Percentiles rank a stretch among this genome's conserved stretches.
Evolutionary conservation across 805 yeast species (phyloP).

Genomic region (Candida pseudoglaebosa): DNA sequence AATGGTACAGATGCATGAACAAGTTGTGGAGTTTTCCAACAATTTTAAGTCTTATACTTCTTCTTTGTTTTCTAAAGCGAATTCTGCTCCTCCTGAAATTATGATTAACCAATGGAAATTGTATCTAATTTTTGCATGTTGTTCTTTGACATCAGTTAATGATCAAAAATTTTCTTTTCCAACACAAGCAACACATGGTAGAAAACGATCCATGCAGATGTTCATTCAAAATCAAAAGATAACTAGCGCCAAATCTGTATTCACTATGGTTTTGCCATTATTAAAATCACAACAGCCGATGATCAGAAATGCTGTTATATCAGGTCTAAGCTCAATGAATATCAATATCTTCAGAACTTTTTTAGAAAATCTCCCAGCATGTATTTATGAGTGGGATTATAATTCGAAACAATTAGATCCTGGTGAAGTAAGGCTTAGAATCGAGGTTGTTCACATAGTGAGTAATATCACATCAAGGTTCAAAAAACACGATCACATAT

Average conservation of each 20-base stretch:
- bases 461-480: conserved; percentile 65
- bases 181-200: conserved; percentile 52
- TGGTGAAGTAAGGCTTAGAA: conserved; percentile 48
- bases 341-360: conserved; percentile 83
- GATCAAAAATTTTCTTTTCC: conserved; percentile 70
- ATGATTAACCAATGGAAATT: conserved; percentile 85
- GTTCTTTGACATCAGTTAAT: conserved; percentile 83
- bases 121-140: conserved; percentile 85
- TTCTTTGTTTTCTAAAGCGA: conserved; percentile 31
- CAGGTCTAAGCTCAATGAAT: conserved; percentile 85
- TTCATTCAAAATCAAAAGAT: conserved; percentile 87
- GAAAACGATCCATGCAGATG: conserved; percentile 75
- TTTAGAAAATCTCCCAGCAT: conserved; percentile 67
- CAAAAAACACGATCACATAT: conserved; percentile 42
- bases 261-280: conserved; percentile 81
- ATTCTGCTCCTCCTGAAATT: conserved; percentile 54
- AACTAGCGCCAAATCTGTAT: conserved; percentile 86
- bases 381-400: conserved; percentile 46
- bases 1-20: conserved; percentile 79
- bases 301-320: conserved; percentile 81
- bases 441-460: conserved; percentile 76
- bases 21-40: conserved; percentile 53
- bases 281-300: conserved; percentile 64
- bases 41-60: conserved; percentile 34
- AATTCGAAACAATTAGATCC: conserved; percentile 27